Percentiles rank a stretch among this genome's conserved stretches.
These are phyloP conservation scores for Nicotiana sylvestris DNA, from an alignment of 257 asterid species.

Conservation along the genomic window DNA sequence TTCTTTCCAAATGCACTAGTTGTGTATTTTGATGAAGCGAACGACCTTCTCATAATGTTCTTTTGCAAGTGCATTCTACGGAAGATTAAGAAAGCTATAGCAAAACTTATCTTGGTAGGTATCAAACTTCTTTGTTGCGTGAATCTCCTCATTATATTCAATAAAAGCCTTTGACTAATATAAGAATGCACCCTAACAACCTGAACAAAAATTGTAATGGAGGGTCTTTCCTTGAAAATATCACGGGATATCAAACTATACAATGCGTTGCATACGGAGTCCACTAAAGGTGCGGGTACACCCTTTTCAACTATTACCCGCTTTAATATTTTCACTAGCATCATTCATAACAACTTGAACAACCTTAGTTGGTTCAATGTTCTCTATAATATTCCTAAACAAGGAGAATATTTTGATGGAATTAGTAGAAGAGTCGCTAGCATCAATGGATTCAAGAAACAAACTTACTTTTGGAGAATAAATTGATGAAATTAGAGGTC, in stretches of 20 bases:
- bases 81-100: neutral
- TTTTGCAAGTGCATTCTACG: neutral
- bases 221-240: neutral
- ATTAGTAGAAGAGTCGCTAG: neutral
- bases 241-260: neutral
- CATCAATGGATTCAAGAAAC: neutral
- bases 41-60: neutral
- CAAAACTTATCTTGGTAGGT: too few relatives aligned
- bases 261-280: neutral
- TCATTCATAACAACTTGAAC: neutral
- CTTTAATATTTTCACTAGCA: neutral
- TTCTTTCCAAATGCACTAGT: neutral
- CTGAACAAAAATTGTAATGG: neutral
- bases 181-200: neutral
- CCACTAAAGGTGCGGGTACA: neutral
- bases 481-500: slow-evolving; percentile 8
- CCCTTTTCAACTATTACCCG: neutral
- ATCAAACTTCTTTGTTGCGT: too few relatives aligned
- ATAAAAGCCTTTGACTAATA: neutral
- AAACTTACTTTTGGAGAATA: too few relatives aligned
- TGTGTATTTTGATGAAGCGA: neutral
- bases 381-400: neutral
- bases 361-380: neutral
- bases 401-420: neutral
- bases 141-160: too few relatives aligned